phyloP scores from a whole-genome alignment of 2,329 filamentous ascomycete species.

The Hymenoscyphus repandus region DNA sequence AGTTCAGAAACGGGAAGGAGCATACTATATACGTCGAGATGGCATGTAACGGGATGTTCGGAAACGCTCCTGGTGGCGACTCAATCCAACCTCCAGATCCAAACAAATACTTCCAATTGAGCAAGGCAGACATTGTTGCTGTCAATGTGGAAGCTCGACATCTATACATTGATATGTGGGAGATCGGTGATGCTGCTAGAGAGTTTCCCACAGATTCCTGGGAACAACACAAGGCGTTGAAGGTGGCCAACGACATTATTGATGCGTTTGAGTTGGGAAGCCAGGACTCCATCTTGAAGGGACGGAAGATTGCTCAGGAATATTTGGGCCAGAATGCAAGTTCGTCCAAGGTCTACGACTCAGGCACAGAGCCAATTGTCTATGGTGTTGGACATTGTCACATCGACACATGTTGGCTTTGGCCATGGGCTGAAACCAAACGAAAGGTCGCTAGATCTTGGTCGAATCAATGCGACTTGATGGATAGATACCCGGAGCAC shows the following conservation, averaged over 20 bases:
- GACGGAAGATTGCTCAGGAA: conserved; percentile 74
- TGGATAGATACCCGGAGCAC: conserved; percentile 92
- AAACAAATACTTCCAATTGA: conserved; percentile 74
- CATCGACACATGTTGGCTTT: conserved; percentile 97
- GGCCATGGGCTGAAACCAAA: conserved; percentile 97
- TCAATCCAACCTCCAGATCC: conserved; percentile 83
- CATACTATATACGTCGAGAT: conserved; percentile 95
- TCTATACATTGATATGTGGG: conserved; percentile 91
- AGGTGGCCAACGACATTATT: conserved; percentile 82
- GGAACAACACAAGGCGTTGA: conserved; percentile 81
- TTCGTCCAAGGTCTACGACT: conserved; percentile 77
- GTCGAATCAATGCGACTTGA: conserved; percentile 93
- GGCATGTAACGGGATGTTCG: conserved; percentile 99
- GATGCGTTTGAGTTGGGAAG: conserved; percentile 80
- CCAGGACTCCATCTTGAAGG: conserved; percentile 70
- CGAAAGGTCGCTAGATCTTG: conserved; percentile 93
- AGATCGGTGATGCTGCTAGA: conserved; percentile 84
- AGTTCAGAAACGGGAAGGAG: conserved; percentile 77
- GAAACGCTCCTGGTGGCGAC: conserved; percentile 79
- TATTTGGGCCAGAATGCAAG: conserved; percentile 80
- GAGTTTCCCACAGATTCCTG: conserved; percentile 87
- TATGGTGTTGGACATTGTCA: conserved; percentile 94
- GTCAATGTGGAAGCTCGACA: conserved; percentile 81
- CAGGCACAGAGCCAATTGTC: conserved; percentile 68
- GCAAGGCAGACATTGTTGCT: conserved; percentile 78